phyloP scores from a whole-genome alignment of 805 yeast species.

The Candida ficus region DNA sequence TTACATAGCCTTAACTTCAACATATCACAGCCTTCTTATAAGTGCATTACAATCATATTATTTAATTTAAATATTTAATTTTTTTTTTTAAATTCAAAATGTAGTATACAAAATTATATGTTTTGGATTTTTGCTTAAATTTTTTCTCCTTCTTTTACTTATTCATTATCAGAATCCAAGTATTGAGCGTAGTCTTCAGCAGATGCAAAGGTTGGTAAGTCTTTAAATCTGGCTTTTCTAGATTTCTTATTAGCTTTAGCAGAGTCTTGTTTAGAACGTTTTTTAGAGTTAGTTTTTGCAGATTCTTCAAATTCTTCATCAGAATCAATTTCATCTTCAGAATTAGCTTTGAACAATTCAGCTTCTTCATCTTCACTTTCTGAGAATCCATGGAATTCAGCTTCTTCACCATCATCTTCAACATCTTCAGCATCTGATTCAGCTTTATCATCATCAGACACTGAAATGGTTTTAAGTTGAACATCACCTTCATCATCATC shows the following conservation, averaged over 20 bases:
- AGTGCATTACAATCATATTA: too few relatives aligned
- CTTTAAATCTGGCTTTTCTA: slow-evolving; percentile 55
- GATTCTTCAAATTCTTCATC: slow-evolving; percentile 27
- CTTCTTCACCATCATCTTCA: slow-evolving; percentile 25
- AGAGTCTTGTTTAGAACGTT: slow-evolving; percentile 23
- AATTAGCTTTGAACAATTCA: slow-evolving; percentile 31
- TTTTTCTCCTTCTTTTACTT: too few relatives aligned
- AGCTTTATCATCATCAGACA: slow-evolving; percentile 29
- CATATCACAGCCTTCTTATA: too few relatives aligned
- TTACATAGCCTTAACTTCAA: too few relatives aligned
- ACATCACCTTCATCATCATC: slow-evolving; percentile 32
- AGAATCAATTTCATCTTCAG: slow-evolving; percentile 31
- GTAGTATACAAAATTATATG: too few relatives aligned
- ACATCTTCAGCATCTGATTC: slow-evolving; percentile 30
- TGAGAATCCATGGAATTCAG: slow-evolving; percentile 28
- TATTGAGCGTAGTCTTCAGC: slow-evolving; percentile 82
- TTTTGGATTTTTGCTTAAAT: too few relatives aligned
- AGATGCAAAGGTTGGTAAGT: slow-evolving; percentile 80
- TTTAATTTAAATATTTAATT: too few relatives aligned
- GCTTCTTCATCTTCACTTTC: slow-evolving; percentile 34
- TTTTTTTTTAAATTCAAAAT: background rate
- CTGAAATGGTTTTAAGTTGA: slow-evolving; percentile 33
- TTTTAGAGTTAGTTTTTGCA: slow-evolving; percentile 23
- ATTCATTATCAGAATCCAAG: slow-evolving; percentile 56
- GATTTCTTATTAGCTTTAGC: slow-evolving; percentile 23